Percentiles rank a stretch among this genome's conserved stretches.
Conservation (phyloP, 1,284 basidiomycete genomes). For the Somion occarium region DNA sequence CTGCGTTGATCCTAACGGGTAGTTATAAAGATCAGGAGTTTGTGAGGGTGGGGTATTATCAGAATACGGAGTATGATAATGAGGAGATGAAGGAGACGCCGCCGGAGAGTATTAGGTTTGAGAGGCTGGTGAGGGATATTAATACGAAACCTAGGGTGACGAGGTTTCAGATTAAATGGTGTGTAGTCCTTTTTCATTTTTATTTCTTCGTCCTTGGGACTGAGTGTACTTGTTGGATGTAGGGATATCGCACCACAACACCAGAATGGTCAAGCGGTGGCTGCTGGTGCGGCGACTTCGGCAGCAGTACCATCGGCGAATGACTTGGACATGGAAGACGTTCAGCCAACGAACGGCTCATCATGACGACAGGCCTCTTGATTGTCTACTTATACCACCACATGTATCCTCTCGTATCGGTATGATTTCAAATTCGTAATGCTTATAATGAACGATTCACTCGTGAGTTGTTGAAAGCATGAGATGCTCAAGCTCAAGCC, state of each 20-base stretch:
- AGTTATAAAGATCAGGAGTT: conserved; percentile 94
- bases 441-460: too few species aligned
- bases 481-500: too few species aligned
- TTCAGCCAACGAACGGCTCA: too few species aligned
- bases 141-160: conserved; percentile 94
- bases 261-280: conserved; percentile 31
- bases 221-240: not conserved
- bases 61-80: conserved; percentile 97
- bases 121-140: conserved; percentile 82
- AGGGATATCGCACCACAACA: conserved; percentile 67
- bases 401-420: too few species aligned
- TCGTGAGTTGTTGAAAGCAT: too few species aligned
- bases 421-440: too few species aligned
- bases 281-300: conserved; percentile 67
- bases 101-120: conserved; percentile 68
- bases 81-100: conserved; percentile 82
- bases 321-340: conserved; percentile 41
- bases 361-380: too few species aligned
- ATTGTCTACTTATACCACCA: too few species aligned
- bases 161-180: conserved; percentile 85
- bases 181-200: conserved; percentile 5
- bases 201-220: not conserved
- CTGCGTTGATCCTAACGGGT: conserved; percentile 89
- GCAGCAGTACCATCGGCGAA: conserved; percentile 78
- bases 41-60: conserved; percentile 98